Percentiles rank a stretch among this genome's conserved stretches.
Evolutionary conservation across 2,329 filamentous ascomycete genomes (phyloP).

Genomic region (Fusarium sp.): DNA sequence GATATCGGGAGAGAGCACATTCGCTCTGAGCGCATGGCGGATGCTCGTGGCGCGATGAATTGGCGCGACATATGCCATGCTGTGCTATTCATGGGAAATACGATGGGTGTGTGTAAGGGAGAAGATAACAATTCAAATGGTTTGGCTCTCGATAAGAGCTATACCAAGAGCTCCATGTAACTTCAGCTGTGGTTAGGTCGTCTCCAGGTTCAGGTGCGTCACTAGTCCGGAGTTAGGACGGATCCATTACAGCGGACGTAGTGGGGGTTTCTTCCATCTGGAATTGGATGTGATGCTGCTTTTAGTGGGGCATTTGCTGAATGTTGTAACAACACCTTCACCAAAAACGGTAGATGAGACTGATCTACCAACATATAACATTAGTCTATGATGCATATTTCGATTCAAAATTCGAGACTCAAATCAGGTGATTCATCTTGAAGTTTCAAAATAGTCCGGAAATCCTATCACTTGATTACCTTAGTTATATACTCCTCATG

Average conservation of each 20-base stretch:
- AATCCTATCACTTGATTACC: not conserved
- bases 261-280: slow-evolving; percentile 36
- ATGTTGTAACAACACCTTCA: not conserved
- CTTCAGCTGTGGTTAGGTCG: slow-evolving; percentile 6
- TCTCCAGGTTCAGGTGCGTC: slow-evolving; percentile 41
- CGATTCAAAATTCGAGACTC: not conserved
- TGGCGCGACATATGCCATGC: slow-evolving; percentile 94
- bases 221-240: slow-evolving; percentile 49
- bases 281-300: slow-evolving; percentile 2
- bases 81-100: slow-evolving; percentile 24
- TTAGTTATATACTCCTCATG: not conserved
- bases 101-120: not conserved
- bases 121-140: slow-evolving; percentile 14
- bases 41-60: slow-evolving; percentile 94
- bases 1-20: slow-evolving; percentile 78
- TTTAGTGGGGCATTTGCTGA: not conserved
- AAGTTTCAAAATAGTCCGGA: not conserved
- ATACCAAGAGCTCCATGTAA: slow-evolving; percentile 45
- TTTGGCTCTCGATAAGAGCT: slow-evolving; percentile 46
- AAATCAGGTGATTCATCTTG: not conserved
- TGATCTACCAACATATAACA: not conserved
- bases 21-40: slow-evolving; percentile 85
- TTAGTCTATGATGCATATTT: not conserved
- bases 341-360: too few relatives aligned
- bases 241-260: slow-evolving; percentile 26